Percentiles rank a stretch among this genome's conserved stretches.
Evolutionary conservation across 1,139 yeast genomes (phyloP).

Genomic region (Magnusiomyces sp.): DNA sequence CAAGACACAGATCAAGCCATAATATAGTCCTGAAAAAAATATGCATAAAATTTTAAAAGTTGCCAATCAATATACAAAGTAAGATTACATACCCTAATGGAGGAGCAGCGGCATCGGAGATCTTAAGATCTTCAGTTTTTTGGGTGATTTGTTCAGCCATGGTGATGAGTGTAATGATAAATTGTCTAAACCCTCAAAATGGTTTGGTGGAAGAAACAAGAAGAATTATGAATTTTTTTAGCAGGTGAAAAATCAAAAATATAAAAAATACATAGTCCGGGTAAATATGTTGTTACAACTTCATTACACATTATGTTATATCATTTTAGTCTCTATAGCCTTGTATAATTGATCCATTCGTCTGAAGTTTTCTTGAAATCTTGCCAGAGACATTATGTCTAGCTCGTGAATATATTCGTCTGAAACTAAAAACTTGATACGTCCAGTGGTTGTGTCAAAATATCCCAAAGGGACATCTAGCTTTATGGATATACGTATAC

Average conservation of each 20-base stretch:
- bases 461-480: conserved; percentile 69
- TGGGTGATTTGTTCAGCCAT: conserved; percentile 23
- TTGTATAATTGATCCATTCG: conserved; percentile 5
- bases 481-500: conserved; percentile 61
- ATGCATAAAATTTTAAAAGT: no score
- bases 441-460: conserved; percentile 28
- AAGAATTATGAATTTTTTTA: no score
- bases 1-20: no score
- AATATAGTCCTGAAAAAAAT: no score
- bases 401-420: conserved; percentile 24
- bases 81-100: conserved; percentile 16
- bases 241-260: no score
- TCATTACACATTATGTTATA: conserved; percentile 7
- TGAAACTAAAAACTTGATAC: conserved; percentile 28
- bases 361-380: conserved; percentile 11
- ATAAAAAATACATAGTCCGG: no score
- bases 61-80: no score
- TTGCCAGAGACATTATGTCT: conserved; percentile 14
- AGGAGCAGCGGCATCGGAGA: conserved; percentile 29
- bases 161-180: background rate
- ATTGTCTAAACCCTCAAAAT: conserved; percentile 15
- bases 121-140: conserved; percentile 21
- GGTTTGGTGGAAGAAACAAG: no score
- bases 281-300: conserved; percentile 6
- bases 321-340: background rate